A percentile compares a stretch with the other conserved stretches of the same genome.
Conservation (phyloP, 768 basidiomycete species). For the Phanerochaete sordida region DNA sequence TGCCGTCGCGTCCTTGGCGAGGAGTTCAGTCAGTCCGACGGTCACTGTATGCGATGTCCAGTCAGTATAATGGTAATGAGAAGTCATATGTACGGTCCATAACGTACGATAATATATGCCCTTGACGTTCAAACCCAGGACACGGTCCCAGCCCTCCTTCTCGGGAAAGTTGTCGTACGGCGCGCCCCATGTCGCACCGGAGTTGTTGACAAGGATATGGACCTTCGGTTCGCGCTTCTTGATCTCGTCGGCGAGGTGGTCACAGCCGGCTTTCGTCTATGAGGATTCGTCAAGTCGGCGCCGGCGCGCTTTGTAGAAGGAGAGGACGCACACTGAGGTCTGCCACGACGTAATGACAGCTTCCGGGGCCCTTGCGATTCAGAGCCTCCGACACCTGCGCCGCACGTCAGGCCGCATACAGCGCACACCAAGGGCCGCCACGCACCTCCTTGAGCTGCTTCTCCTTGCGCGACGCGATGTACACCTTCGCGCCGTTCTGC, state of each 20-base stretch:
- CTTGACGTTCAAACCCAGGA: slow-evolving; percentile 84
- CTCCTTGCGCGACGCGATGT: slow-evolving; percentile 87
- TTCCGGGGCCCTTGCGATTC: slow-evolving; percentile 55
- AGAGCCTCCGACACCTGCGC: slow-evolving; percentile 43
- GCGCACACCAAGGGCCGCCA: neutral
- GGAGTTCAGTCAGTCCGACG: slow-evolving; percentile 48
- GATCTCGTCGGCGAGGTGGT: slow-evolving; percentile 65
- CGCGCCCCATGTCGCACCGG: slow-evolving; percentile 77
- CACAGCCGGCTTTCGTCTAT: slow-evolving; percentile 63
- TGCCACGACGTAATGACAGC: slow-evolving; percentile 69
- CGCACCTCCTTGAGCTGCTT: slow-evolving; percentile 69
- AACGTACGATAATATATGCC: slow-evolving; percentile 73
- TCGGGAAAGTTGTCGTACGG: slow-evolving; percentile 70
- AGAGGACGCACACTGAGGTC: slow-evolving; percentile 59
- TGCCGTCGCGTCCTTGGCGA: slow-evolving; percentile 61
- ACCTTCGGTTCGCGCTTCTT: slow-evolving; percentile 68
- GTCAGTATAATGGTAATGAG: neutral
- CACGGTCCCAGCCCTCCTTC: slow-evolving; percentile 81
- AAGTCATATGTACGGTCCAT: slow-evolving; percentile 27
- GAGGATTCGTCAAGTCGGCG: slow-evolving; percentile 37
- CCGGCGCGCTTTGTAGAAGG: neutral
- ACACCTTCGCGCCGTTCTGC: slow-evolving; percentile 84
- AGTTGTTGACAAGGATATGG: slow-evolving; percentile 83
- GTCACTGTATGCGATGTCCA: neutral
- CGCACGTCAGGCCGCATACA: slow-evolving; percentile 35